Evolutionary conservation across 2,329 filamentous ascomycete species (phyloP).

Genomic region (Curvularia sp.): DNA sequence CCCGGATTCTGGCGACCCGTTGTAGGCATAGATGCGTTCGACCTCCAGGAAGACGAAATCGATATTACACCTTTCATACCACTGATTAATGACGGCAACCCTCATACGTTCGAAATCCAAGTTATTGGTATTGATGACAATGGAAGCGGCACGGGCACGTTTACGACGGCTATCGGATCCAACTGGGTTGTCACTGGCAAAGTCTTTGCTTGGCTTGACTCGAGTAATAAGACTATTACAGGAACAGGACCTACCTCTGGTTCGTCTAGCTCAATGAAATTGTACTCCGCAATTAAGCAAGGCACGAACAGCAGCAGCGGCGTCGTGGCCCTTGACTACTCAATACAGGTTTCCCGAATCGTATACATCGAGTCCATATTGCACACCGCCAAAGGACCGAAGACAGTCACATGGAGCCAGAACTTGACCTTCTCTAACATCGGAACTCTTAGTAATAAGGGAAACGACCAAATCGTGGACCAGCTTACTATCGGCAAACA

Average conservation of each 20-base stretch:
- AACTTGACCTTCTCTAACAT: slow-evolving; percentile 62
- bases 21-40: slow-evolving; percentile 79
- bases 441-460: slow-evolving; percentile 62
- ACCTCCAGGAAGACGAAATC: slow-evolving; percentile 79
- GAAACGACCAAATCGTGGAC: slow-evolving; percentile 61
- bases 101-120: slow-evolving; percentile 72
- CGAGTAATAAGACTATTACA: slow-evolving; percentile 59
- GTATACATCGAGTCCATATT: slow-evolving; percentile 63
- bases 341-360: slow-evolving; percentile 62
- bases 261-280: slow-evolving; percentile 56
- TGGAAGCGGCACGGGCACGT: slow-evolving; percentile 54
- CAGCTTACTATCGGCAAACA: slow-evolving; percentile 61
- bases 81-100: slow-evolving; percentile 67
- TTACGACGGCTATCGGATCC: slow-evolving; percentile 65
- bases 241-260: slow-evolving; percentile 51
- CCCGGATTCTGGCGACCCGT: slow-evolving; percentile 80
- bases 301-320: slow-evolving; percentile 63
- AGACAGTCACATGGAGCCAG: slow-evolving; percentile 64
- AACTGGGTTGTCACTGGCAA: slow-evolving; percentile 82
- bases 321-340: slow-evolving; percentile 64
- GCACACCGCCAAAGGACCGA: slow-evolving; percentile 55
- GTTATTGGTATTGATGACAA: slow-evolving; percentile 70
- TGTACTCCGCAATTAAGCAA: slow-evolving; percentile 59
- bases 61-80: slow-evolving; percentile 81
- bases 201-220: slow-evolving; percentile 77